Base-by-base conservation (phyloP, 371 early-diverging fungal genomes). In the Apophysomyces sp. region DNA sequence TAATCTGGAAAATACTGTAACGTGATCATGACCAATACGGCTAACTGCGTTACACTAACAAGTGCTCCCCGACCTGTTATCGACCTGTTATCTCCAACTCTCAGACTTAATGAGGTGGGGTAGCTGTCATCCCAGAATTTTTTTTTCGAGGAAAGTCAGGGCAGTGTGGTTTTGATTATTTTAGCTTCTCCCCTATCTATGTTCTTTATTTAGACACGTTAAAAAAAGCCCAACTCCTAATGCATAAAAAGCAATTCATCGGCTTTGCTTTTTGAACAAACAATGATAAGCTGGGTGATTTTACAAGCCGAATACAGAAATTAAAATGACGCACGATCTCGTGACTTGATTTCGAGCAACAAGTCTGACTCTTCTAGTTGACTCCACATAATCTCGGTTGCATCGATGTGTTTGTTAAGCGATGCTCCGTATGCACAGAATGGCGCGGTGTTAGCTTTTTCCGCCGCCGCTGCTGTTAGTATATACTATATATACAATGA, bases 401-500 rank as follows among this genome's bases (percentile, higher is more conserved):
- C 57, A 57, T 57, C 58, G 21, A 57, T 57, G 58, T 44, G 44
- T 29, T 21, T 44, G 29, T 29, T 57, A 51, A n/a, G 52, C 28
- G 29, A 51, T 39, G 44, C 37, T 28, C 52, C 27, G 15, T 11
- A 44, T 29, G 28, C 44, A 16, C 16, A 26, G 4, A 29, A 51
- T 8, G 58, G 58, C 27, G 9, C 52, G 34, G 29, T 44, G 24
- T 13, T 57, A 28, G 58, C 58, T n/a, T 13, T 62, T 31, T 51
- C 63, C 8, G 7, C 63, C 21, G 57, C 60, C 16, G 56, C 57
- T 18, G 36, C 51, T 16, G 67, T 63, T 3, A 54, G 63, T 15
- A 29, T 62, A 13, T 40, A 55, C 52, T 70, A 61, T 52, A 26
- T 70, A 11, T 66, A 56, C 31, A 54, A 44, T 30, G 71, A 70